Conservation (phyloP, 331 rosid species). For the Quercus phellos region DNA sequence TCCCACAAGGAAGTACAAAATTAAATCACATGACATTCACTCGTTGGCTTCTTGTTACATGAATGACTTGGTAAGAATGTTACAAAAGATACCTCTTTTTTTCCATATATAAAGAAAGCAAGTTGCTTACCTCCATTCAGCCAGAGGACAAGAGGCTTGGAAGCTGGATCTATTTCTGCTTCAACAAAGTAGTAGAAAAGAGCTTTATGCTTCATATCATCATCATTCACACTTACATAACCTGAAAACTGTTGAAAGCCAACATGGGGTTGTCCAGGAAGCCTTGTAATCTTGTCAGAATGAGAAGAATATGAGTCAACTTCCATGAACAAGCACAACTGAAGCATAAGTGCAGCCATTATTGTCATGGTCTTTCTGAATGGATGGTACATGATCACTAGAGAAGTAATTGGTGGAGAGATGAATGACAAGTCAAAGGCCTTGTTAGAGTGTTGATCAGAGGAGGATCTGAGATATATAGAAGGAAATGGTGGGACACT, state of each 20-base stretch:
- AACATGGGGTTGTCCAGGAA: constrained; percentile 71
- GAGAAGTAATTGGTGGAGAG: constrained; percentile 5
- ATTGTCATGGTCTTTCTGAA: constrained; percentile 23
- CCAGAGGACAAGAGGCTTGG: constrained; percentile 79
- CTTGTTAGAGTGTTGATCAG: constrained; percentile 19
- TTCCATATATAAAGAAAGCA: neutral
- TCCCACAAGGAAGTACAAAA: too few species aligned
- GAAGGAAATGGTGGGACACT: constrained; percentile 15
- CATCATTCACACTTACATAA: constrained; percentile 40
- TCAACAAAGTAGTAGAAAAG: constrained; percentile 61
- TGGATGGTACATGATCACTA: constrained; percentile 24
- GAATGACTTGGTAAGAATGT: too few species aligned
- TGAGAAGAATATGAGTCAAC: constrained; percentile 29
- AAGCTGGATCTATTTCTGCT: constrained; percentile 43
- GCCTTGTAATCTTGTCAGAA: constrained; percentile 36
- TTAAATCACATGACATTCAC: too few species aligned
- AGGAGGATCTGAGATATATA: neutral
- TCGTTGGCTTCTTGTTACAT: too few species aligned
- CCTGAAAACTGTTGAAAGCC: constrained; percentile 61
- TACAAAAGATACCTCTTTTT: too few species aligned
- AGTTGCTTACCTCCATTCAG: constrained; percentile 60
- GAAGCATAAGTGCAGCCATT: constrained; percentile 33
- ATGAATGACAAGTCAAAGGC: neutral
- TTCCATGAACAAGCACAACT: constrained; percentile 22
- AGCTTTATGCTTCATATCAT: constrained; percentile 21